Percentiles rank a stretch among this genome's conserved stretches.
phyloP scores from a whole-genome alignment of 1,139 yeast species.

The Saccharomyces hybrid region DNA sequence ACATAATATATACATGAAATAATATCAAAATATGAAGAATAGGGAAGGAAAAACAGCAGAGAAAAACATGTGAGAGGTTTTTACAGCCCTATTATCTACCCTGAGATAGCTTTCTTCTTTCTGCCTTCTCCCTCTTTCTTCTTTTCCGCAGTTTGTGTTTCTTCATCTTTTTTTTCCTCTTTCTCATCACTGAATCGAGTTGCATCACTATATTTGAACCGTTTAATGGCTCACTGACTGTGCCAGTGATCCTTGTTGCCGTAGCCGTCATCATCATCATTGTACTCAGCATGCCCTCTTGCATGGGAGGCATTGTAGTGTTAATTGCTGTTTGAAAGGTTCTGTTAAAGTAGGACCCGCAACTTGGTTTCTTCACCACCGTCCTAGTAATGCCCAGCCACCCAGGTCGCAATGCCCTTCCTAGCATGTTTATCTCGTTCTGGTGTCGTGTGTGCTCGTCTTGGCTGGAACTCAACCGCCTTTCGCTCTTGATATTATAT shows the following conservation, averaged over 20 bases:
- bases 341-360: neutral
- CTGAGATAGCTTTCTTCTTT: constrained; percentile 29
- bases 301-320: neutral
- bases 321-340: neutral
- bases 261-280: neutral
- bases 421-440: neutral
- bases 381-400: neutral
- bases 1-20: constrained; percentile 9
- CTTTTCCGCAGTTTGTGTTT: constrained; percentile 66
- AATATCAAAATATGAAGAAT: neutral
- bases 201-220: constrained; percentile 9
- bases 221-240: neutral
- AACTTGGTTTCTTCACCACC: neutral
- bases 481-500: neutral
- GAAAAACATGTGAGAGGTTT: neutral
- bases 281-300: neutral
- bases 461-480: neutral
- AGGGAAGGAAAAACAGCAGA: neutral
- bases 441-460: neutral
- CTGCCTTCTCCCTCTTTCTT: constrained; percentile 42
- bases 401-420: constrained; percentile 1
- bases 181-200: constrained; percentile 56
- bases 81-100: constrained; percentile 19
- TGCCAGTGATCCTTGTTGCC: neutral
- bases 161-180: constrained; percentile 65